A percentile compares a stretch with the other conserved stretches of the same genome.
phyloP scores from a whole-genome alignment of 2,329 filamentous ascomycete genomes.

The Diaporthe longicolla region DNA sequence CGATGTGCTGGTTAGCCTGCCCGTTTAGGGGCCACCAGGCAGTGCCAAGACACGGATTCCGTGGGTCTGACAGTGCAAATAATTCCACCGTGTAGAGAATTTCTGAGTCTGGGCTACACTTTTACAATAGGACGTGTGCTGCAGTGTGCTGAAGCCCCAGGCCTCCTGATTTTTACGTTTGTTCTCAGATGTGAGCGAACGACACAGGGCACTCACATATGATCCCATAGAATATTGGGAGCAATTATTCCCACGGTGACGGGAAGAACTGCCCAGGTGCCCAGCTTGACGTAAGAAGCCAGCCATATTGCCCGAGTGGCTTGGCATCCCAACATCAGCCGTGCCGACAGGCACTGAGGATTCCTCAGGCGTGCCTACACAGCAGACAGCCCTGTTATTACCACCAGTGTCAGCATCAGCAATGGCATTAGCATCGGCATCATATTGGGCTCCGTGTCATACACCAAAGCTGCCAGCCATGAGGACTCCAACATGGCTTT shows the following conservation, averaged over 20 bases:
- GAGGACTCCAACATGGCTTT: not conserved
- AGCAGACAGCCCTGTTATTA: not conserved
- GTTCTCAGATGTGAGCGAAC: not conserved
- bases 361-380: not conserved
- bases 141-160: not conserved
- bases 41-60: not conserved
- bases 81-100: not conserved
- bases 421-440: not conserved
- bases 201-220: not conserved
- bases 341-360: slow-evolving; percentile 1
- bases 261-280: slow-evolving; percentile 1
- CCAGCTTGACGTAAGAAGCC: not conserved
- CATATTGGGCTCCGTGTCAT: not conserved
- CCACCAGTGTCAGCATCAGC: not conserved
- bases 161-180: not conserved
- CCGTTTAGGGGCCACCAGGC: not conserved
- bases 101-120: not conserved
- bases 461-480: not conserved
- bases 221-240: not conserved
- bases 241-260: not conserved
- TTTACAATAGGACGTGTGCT: too few relatives aligned
- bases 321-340: slow-evolving; percentile 17
- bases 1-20: slow-evolving; percentile 25
- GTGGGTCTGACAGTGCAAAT: slow-evolving; percentile 16
- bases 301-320: not conserved